These are phyloP conservation scores for Clarkia xantiana DNA, from an alignment of 345 rosid species.

Conservation along the genomic window DNA sequence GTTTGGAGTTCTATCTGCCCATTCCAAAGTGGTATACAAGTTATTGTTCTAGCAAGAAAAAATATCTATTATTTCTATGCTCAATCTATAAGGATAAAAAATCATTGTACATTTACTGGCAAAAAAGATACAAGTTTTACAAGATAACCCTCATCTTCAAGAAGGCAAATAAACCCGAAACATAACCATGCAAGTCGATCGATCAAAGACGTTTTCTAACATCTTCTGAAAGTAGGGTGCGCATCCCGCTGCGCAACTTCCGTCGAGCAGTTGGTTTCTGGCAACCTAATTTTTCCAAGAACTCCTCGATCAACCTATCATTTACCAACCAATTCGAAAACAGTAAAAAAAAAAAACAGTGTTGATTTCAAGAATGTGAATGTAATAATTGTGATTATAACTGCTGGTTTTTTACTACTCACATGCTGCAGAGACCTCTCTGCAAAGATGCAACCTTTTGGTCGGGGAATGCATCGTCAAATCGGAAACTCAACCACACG, in stretches of 20 bases:
- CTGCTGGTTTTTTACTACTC: slow-evolving; percentile 16
- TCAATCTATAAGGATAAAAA: no score
- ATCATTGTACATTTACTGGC: no score
- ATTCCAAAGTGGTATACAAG: no score
- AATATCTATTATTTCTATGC: no score
- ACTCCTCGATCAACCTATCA: slow-evolving; percentile 83
- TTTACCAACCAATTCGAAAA: slow-evolving; percentile 34
- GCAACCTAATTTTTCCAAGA: slow-evolving; percentile 45
- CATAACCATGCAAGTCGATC: background rate
- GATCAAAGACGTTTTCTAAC: slow-evolving; percentile 5
- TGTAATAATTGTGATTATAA: background rate
- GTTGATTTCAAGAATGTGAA: slow-evolving; percentile 1
- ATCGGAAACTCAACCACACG: slow-evolving; percentile 79
- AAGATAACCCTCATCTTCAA: no score
- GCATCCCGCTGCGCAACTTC: slow-evolving; percentile 6
- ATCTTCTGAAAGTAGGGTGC: slow-evolving; percentile 11
- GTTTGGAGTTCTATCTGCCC: no score
- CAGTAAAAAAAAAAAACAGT: background rate
- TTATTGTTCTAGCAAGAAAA: no score
- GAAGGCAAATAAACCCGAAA: background rate
- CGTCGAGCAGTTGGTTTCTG: slow-evolving; percentile 20
- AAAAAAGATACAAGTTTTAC: no score
- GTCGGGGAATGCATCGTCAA: slow-evolving; percentile 80
- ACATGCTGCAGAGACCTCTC: slow-evolving; percentile 65
- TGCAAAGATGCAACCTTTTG: slow-evolving; percentile 65